Base-by-base conservation (phyloP, 768 basidiomycete species). In the Leccinum obscurum region DNA sequence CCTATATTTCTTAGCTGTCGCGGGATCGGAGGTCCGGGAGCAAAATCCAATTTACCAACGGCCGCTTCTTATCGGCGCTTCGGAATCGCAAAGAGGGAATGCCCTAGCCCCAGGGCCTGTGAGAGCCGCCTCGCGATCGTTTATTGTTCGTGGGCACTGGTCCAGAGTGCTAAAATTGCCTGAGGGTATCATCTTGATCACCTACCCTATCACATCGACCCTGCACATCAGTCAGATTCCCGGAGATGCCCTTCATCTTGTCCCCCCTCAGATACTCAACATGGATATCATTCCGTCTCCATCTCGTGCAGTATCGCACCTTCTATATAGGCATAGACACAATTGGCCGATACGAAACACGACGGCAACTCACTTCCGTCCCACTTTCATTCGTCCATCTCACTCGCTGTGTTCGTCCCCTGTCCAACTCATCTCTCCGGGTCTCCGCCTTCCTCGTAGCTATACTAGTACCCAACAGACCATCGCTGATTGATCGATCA, bases 171-270 rank as follows among this genome's bases (percentile, higher is more conserved):
- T 67, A 64, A 65, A 59, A 62, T 60, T 67, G 63, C 35, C 30
- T 7, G 46, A 62, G 65, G 72, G 64, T 66, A 70, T 67, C 69
- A 74, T 66, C 66, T 72, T 70, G 72, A 74, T 74, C 72, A 64
- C 64, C 67, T 70, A 74, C 74, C 74, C 72, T 75, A 74, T 74
- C 73, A 74, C 65, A 63, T 50, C 72, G 73, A 74, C 73, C 72
- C 72, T 73, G 70, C 57, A 52, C 66, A 72, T 72, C 71, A 72
- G 65, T 62, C 64, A 68, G 68, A 72, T 72, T 72, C 66, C 70
- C 53, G 53, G 53, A 54, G 70, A 67, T 69, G 64, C 56, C 62
- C 49, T 72, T 65, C 65, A 72, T 70, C 65, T 62, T 60, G 54
- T 14, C 22, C 61, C 57, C 68, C 61, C 32, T 52, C 32, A 14